Conservation (phyloP, 1,284 basidiomycete genomes). For the Sanghuangporus weigelae region DNA sequence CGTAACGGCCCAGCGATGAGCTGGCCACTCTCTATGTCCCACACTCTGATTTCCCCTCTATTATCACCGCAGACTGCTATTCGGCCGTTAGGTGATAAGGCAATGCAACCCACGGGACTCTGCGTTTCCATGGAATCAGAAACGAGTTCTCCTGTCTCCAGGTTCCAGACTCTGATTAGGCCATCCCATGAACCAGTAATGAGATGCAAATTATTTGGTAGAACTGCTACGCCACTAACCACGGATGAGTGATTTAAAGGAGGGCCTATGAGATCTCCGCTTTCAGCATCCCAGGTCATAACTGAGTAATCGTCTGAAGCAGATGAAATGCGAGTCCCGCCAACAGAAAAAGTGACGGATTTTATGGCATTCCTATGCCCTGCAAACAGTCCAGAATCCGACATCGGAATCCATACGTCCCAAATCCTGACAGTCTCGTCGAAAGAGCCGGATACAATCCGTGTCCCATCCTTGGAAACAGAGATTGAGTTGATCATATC, state of each 20-base stretch:
- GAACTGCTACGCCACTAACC: background rate
- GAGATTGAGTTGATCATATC: background rate
- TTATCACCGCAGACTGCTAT: background rate
- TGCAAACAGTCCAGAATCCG: background rate
- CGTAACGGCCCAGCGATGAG: background rate
- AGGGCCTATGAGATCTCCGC: background rate
- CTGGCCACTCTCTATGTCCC: background rate
- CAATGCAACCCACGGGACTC: background rate
- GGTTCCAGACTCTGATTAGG: background rate
- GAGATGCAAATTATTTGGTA: background rate
- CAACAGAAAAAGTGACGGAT: constrained; percentile 11
- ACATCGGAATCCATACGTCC: too few relatives aligned
- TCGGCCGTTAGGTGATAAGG: background rate
- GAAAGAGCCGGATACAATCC: background rate
- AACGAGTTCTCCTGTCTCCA: background rate
- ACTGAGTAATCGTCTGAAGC: constrained; percentile 13
- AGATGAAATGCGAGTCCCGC: constrained; percentile 11
- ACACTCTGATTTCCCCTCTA: background rate
- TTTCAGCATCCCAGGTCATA: constrained; percentile 10
- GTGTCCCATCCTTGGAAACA: background rate
- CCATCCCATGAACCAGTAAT: background rate
- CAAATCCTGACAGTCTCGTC: background rate
- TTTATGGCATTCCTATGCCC: background rate
- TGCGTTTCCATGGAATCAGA: background rate
- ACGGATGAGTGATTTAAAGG: background rate